A percentile compares a stretch with the other conserved stretches of the same genome.
Conservation (phyloP, 257 asterid genomes). For the Ophiorrhiza pumila region DNA sequence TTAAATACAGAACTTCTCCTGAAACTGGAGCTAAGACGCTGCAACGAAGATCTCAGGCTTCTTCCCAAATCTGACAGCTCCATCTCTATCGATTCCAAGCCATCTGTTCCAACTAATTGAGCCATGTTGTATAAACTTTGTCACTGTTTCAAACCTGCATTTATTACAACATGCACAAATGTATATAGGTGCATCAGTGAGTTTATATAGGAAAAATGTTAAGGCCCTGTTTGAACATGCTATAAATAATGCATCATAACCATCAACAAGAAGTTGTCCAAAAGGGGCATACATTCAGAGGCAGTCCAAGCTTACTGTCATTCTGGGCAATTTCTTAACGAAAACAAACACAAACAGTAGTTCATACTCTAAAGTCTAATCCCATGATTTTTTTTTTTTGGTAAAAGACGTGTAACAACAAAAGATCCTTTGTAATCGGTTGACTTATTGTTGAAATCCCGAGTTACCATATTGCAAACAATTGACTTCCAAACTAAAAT, state of each 20-base stretch:
- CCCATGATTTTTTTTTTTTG: no score
- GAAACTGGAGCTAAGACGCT: conserved; percentile 6
- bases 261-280: background rate
- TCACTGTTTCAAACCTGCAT: conserved; percentile 35
- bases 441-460: no score
- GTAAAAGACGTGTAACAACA: no score
- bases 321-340: background rate
- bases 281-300: background rate
- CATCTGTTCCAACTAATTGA: conserved; percentile 12
- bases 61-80: conserved; percentile 32
- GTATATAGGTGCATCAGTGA: background rate
- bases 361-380: background rate
- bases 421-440: no score
- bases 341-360: background rate
- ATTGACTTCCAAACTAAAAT: no score
- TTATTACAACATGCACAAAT: background rate
- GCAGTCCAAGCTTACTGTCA: no score
- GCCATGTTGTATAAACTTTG: conserved; percentile 24
- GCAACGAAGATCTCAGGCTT: conserved; percentile 27
- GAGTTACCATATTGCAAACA: no score
- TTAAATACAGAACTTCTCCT: conserved; percentile 18
- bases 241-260: background rate
- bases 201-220: background rate
- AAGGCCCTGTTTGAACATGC: background rate
- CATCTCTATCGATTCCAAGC: conserved; percentile 13